These are phyloP conservation scores for Hansenula sp. DNA, from an alignment of 1,139 yeast species.

Conservation along the genomic window DNA sequence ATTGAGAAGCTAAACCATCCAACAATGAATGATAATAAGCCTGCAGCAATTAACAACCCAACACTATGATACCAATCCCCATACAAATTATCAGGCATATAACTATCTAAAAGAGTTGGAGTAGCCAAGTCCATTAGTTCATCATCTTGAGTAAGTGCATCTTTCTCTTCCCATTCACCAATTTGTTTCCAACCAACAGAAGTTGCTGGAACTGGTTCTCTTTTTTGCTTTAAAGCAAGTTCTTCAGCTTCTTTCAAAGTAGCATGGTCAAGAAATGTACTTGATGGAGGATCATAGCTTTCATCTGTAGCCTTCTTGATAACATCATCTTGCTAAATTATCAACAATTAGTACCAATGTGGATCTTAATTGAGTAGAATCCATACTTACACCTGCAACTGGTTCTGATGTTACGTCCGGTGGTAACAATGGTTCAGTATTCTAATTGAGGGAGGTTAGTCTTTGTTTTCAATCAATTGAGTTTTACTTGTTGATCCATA, in stretches of 20 bases:
- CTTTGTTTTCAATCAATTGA: not conserved
- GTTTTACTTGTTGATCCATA: not conserved
- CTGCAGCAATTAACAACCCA: slow-evolving; percentile 61
- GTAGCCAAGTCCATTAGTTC: slow-evolving; percentile 64
- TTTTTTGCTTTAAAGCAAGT: slow-evolving; percentile 33
- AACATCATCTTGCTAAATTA: slow-evolving; percentile 16
- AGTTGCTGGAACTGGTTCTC: slow-evolving; percentile 58
- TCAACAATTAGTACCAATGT: slow-evolving; percentile 1
- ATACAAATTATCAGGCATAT: slow-evolving; percentile 65
- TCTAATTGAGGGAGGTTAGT: not conserved
- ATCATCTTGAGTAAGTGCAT: slow-evolving; percentile 60
- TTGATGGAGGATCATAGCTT: slow-evolving; percentile 1
- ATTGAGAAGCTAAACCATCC: slow-evolving; percentile 77
- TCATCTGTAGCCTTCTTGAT: slow-evolving; percentile 9
- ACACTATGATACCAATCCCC: slow-evolving; percentile 97
- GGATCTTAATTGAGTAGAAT: too few species aligned
- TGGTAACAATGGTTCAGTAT: slow-evolving; percentile 9
- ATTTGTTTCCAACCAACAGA: slow-evolving; percentile 93
- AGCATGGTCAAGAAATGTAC: slow-evolving; percentile 11
- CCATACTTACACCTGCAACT: slow-evolving; percentile 10
- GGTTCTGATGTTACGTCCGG: slow-evolving; percentile 10
- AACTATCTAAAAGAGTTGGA: slow-evolving; percentile 63
- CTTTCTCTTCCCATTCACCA: slow-evolving; percentile 77
- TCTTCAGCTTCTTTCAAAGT: slow-evolving; percentile 24
- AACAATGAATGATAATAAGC: slow-evolving; percentile 66